Percentiles rank a stretch among this genome's conserved stretches.
phyloP scores from a whole-genome alignment of 257 asterid genomes.

The Forsythia suspensa region DNA sequence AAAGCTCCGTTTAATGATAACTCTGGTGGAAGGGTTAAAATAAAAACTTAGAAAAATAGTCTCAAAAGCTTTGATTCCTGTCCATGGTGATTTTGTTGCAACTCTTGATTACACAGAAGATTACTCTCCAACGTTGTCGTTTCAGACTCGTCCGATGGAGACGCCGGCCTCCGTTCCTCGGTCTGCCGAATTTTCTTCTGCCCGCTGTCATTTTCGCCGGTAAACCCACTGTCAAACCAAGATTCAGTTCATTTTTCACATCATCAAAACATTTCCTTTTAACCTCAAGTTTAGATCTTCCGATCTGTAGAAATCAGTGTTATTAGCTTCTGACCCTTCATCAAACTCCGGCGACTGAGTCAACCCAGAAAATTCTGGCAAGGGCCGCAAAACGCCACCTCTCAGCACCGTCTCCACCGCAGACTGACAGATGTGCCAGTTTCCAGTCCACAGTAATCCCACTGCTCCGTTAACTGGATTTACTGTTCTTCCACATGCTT shows the following conservation, averaged over 20 bases:
- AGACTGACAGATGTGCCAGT: slow-evolving; percentile 80
- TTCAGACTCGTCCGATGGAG: slow-evolving; percentile 68
- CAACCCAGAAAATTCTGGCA: slow-evolving; percentile 28
- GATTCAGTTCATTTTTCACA: slow-evolving; percentile 28
- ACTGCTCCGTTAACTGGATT: slow-evolving; percentile 84
- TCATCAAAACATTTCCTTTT: slow-evolving; percentile 18
- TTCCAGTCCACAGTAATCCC: slow-evolving; percentile 75
- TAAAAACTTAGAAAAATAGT: slow-evolving; percentile 37
- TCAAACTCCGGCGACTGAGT: slow-evolving; percentile 18
- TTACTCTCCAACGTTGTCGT: slow-evolving; percentile 73
- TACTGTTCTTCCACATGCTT: slow-evolving; percentile 87
- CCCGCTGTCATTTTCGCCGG: neutral
- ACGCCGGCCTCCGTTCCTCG: slow-evolving; percentile 27
- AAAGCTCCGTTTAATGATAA: too few relatives aligned
- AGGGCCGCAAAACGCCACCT: slow-evolving; percentile 55
- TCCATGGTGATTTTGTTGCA: slow-evolving; percentile 18
- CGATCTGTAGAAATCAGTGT: slow-evolving; percentile 28
- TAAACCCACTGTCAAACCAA: slow-evolving; percentile 18
- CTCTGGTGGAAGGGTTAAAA: neutral
- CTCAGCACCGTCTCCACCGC: slow-evolving; percentile 83
- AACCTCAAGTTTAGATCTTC: slow-evolving; percentile 26
- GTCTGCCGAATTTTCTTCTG: neutral
- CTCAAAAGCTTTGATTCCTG: slow-evolving; percentile 46
- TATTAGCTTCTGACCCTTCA: slow-evolving; percentile 18
- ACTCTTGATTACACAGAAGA: slow-evolving; percentile 31